These are phyloP conservation scores for Penicillium macrosclerotiorum DNA, from an alignment of 495 filamentous ascomycete species.

Conservation along the genomic window DNA sequence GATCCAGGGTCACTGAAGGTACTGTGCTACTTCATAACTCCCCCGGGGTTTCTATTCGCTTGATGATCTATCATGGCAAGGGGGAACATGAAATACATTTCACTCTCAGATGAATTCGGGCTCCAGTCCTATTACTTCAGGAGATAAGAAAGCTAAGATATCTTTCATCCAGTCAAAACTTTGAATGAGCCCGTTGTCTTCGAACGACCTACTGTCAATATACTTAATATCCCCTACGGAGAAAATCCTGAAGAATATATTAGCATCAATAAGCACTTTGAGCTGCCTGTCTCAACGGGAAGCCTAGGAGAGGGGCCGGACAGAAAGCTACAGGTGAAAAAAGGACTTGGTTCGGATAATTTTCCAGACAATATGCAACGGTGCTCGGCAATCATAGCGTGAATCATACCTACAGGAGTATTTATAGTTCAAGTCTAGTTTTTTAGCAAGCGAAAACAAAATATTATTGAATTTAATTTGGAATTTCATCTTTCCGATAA, in stretches of 20 bases:
- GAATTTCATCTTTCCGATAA: no score
- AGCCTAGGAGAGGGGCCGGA: not conserved
- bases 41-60: no score
- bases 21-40: no score
- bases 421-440: no score
- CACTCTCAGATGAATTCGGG: no score
- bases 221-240: conserved; percentile 17
- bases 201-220: conserved; percentile 22
- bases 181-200: conserved; percentile 2
- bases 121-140: not conserved
- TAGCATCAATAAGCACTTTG: conserved; percentile 21
- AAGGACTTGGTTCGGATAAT: not conserved
- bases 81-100: no score
- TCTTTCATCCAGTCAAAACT: not conserved
- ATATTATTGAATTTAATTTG: no score
- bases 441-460: no score
- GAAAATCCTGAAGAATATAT: conserved; percentile 6
- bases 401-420: no score
- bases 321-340: not conserved
- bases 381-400: conserved; percentile 7
- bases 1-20: conserved; percentile 9
- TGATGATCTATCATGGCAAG: no score
- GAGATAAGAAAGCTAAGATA: not conserved
- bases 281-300: conserved; percentile 17
- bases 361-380: conserved; percentile 2